Conservation (phyloP, 768 basidiomycete species). For the Tulasnella sp. region DNA sequence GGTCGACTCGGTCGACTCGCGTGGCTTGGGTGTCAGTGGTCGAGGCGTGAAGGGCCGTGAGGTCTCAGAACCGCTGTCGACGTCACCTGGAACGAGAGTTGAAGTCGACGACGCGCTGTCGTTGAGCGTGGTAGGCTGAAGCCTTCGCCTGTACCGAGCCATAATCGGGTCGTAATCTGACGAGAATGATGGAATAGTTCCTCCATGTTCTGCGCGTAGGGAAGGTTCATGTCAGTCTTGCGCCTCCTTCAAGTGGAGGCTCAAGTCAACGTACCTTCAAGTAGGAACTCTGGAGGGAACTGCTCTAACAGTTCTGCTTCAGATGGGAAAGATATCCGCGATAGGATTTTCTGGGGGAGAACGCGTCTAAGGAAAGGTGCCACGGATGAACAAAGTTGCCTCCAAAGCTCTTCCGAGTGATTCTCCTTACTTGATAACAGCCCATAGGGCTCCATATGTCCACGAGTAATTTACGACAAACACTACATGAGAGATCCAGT, state of each 20-base stretch:
- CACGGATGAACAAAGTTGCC: not conserved
- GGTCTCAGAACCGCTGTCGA: not conserved
- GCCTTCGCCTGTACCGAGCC: not conserved
- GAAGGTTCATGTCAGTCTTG: not conserved
- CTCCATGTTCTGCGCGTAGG: slow-evolving; percentile 18
- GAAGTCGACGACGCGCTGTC: slow-evolving; percentile 1
- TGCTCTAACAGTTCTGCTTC: slow-evolving; percentile 20
- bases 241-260: not conserved
- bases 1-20: not conserved
- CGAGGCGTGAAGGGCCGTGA: not conserved
- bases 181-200: not conserved
- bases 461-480: slow-evolving; percentile 32
- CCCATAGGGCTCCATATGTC: slow-evolving; percentile 29
- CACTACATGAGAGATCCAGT: not conserved
- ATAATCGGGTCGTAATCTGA: slow-evolving; percentile 18
- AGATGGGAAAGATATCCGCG: slow-evolving; percentile 26
- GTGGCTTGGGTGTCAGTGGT: slow-evolving; percentile 10
- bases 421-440: slow-evolving; percentile 25
- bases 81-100: not conserved
- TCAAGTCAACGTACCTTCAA: slow-evolving; percentile 23
- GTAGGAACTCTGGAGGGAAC: slow-evolving; percentile 24
- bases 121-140: not conserved
- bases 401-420: not conserved
- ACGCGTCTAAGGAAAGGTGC: slow-evolving; percentile 16
- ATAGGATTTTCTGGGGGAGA: slow-evolving; percentile 24